Conservation (phyloP, 345 rosid species). For the Mangifera indica region DNA sequence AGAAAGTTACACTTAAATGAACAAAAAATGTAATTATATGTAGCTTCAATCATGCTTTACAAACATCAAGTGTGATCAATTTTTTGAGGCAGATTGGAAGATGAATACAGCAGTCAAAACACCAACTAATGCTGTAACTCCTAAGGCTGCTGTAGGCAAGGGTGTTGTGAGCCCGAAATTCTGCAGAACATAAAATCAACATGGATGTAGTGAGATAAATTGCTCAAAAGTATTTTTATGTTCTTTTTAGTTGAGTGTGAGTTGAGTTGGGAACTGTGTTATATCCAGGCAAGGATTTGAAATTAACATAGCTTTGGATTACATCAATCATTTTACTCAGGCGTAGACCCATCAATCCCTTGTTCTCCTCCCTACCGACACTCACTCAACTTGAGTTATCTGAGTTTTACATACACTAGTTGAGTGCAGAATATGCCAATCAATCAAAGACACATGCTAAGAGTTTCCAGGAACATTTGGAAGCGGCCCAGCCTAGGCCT, state of each 20-base stretch:
- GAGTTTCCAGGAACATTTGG: background rate
- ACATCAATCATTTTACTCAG: background rate
- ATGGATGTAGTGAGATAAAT: conserved; percentile 6
- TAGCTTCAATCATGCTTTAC: conserved; percentile 24
- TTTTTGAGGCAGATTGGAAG: conserved; percentile 83
- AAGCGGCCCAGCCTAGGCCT: background rate
- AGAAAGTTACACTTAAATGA: conserved; percentile 11
- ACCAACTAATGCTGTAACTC: conserved; percentile 73
- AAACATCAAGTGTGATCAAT: conserved; percentile 30
- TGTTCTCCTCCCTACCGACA: background rate
- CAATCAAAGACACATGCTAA: background rate
- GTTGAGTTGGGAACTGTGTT: background rate
- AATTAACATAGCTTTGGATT: background rate
- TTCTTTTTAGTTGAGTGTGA: background rate
- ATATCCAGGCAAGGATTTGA: background rate
- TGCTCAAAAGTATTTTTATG: background rate
- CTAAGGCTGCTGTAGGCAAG: conserved; percentile 83
- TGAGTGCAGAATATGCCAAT: conserved; percentile 1
- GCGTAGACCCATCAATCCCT: background rate
- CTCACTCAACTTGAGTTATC: too few species aligned
- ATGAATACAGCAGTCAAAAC: conserved; percentile 78
- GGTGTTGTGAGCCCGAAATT: conserved; percentile 81
- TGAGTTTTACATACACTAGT: background rate
- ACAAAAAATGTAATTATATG: conserved; percentile 14
- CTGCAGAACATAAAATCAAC: conserved; percentile 40